phyloP scores from a whole-genome alignment of 2,329 filamentous ascomycete genomes.

The Aspergillus quadricinctus region DNA sequence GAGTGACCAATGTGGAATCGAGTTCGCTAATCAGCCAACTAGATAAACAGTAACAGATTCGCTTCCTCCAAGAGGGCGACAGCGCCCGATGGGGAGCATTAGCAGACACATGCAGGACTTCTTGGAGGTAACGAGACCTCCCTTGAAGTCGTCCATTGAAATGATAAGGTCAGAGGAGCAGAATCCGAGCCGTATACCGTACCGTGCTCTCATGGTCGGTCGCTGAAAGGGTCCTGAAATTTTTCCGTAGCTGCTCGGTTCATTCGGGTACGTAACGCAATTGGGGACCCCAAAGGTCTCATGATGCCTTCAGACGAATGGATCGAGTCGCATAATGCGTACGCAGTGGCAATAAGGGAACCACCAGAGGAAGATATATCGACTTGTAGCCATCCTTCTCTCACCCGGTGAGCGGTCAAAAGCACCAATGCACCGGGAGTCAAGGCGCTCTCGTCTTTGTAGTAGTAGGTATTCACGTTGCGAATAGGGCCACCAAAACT shows the following conservation, averaged over 20 bases:
- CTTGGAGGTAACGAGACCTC: too few species aligned
- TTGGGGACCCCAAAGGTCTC: neutral
- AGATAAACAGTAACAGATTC: too few species aligned
- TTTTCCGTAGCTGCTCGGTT: neutral
- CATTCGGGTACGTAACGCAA: neutral
- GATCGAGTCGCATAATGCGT: neutral
- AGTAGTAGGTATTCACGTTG: neutral
- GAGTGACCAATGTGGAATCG: too few species aligned
- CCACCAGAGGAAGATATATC: neutral
- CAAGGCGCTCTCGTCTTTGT: neutral
- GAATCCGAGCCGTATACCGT: neutral
- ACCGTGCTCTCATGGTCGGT: neutral
- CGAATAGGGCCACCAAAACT: neutral
- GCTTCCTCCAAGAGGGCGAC: too few species aligned
- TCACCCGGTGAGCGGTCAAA: neutral
- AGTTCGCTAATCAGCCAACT: too few species aligned
- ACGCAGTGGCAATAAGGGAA: neutral
- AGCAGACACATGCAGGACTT: too few species aligned
- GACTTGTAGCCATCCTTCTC: neutral
- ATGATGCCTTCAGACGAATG: neutral
- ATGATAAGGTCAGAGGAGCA: too few species aligned
- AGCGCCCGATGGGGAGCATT: too few species aligned
- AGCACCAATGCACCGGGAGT: neutral
- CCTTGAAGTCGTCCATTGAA: too few species aligned
- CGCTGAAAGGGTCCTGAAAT: neutral